These are phyloP conservation scores for Metroxylon sagu DNA, from an alignment of 176 grass and related monocot genomes.

Conservation along the genomic window DNA sequence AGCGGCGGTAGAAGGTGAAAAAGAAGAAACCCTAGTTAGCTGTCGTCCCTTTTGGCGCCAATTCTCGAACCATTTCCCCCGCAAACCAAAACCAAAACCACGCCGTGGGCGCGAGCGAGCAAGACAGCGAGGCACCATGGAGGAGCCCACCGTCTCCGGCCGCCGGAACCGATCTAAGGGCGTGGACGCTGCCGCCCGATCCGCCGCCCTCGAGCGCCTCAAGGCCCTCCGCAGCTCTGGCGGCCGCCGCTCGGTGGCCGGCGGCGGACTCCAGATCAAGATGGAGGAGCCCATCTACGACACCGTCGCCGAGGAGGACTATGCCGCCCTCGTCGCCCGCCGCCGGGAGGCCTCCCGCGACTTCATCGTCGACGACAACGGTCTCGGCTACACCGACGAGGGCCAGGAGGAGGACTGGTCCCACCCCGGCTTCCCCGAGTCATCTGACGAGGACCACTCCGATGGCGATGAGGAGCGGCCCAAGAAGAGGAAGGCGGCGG, in stretches of 20 bases:
- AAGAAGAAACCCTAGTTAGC: too few relatives aligned
- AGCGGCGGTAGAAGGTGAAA: too few relatives aligned
- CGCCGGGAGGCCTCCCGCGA: conserved; percentile 41
- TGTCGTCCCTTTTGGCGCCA: too few relatives aligned
- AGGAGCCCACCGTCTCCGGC: conserved; percentile 21
- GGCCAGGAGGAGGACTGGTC: conserved; percentile 91
- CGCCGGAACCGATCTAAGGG: conserved; percentile 44
- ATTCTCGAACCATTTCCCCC: too few relatives aligned
- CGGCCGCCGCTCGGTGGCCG: conserved; percentile 16
- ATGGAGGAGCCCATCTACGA: conserved; percentile 85
- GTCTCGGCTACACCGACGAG: conserved; percentile 74
- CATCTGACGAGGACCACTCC: conserved; percentile 40
- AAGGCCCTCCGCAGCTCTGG: conserved; percentile 28
- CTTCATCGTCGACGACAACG: conserved; percentile 86
- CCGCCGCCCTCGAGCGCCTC: conserved; percentile 57
- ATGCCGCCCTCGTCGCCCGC: conserved; percentile 60
- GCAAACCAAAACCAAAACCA: too few relatives aligned
- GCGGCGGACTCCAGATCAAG: conserved; percentile 34
- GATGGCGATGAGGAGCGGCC: conserved; percentile 1
- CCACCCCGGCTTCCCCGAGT: conserved; percentile 36
- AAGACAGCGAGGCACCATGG: neutral
- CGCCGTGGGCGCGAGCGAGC: too few relatives aligned
- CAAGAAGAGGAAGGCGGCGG: conserved; percentile 33
- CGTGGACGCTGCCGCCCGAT: conserved; percentile 29
- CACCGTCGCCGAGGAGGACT: conserved; percentile 72